phyloP scores from a whole-genome alignment of 2,329 filamentous ascomycete genomes.

The Epichloe scottii region DNA sequence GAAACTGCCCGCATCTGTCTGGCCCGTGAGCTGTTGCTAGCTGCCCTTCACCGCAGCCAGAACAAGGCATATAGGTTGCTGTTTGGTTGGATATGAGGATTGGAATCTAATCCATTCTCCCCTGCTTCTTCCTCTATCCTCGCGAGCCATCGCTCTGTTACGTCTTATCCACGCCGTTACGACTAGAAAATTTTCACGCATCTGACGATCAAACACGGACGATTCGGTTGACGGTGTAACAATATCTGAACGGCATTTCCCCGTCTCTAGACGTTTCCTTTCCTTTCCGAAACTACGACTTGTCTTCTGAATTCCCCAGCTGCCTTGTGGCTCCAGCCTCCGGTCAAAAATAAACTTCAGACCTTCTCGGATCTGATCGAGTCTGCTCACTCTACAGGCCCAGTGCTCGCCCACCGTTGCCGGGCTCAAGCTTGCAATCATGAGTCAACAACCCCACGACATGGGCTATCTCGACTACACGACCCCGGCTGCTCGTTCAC shows the following conservation, averaged over 20 bases:
- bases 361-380: neutral
- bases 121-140: neutral
- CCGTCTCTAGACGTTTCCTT: neutral
- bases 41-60: neutral
- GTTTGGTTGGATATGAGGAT: neutral
- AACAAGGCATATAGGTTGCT: neutral
- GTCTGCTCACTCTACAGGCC: constrained; percentile 9
- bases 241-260: neutral
- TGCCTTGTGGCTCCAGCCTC: neutral
- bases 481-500: constrained; percentile 46
- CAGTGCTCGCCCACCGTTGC: constrained; percentile 13
- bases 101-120: neutral
- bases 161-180: constrained; percentile 1
- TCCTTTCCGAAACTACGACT: neutral
- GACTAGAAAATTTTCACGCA: neutral
- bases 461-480: constrained; percentile 61
- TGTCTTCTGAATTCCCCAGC: neutral
- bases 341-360: neutral
- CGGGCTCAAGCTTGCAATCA: constrained; percentile 12
- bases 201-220: neutral
- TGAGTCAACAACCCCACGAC: constrained; percentile 43
- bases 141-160: neutral
- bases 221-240: neutral
- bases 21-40: neutral
- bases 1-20: neutral